Conservation (phyloP, 2,329 filamentous ascomycete genomes). For the Xylaria sp. region DNA sequence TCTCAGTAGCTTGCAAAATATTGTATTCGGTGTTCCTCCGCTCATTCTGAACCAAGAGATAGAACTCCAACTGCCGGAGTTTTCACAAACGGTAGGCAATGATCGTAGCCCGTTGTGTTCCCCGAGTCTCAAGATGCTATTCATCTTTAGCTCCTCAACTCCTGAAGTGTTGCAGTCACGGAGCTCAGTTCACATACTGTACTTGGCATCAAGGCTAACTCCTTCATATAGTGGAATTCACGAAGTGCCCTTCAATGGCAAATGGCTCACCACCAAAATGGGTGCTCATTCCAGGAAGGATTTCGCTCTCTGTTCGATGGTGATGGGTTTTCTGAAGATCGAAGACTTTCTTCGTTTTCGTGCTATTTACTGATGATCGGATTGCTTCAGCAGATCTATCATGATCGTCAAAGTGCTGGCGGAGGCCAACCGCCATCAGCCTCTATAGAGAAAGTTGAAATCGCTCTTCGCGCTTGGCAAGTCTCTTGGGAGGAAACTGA, state of each 20-base stretch:
- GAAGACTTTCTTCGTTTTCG: conserved; percentile 60
- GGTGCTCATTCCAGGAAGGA: conserved; percentile 49
- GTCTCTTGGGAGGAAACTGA: conserved; percentile 62
- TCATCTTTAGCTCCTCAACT: background rate
- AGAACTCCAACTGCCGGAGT: conserved; percentile 64
- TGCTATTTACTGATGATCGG: conserved; percentile 66
- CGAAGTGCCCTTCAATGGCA: conserved; percentile 62
- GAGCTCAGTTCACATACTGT: background rate
- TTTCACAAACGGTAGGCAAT: conserved; percentile 46
- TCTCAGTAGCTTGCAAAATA: conserved; percentile 69
- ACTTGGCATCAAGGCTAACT: conserved; percentile 3
- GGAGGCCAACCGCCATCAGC: conserved; percentile 44
- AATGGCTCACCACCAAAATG: conserved; percentile 45
- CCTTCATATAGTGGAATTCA: conserved; percentile 63
- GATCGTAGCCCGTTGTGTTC: background rate
- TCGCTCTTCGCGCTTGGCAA: conserved; percentile 62
- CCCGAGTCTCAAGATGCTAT: too few species aligned
- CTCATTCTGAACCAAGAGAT: conserved; percentile 66
- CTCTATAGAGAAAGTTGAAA: conserved; percentile 57
- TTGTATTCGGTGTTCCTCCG: conserved; percentile 71
- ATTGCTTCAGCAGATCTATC: conserved; percentile 65
- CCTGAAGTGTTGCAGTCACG: background rate
- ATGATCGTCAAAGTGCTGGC: conserved; percentile 55
- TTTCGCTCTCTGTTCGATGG: conserved; percentile 48
- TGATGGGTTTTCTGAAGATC: conserved; percentile 25